These are phyloP conservation scores for Diaporthe sp. DNA, from an alignment of 2,329 filamentous ascomycete species.

Conservation along the genomic window DNA sequence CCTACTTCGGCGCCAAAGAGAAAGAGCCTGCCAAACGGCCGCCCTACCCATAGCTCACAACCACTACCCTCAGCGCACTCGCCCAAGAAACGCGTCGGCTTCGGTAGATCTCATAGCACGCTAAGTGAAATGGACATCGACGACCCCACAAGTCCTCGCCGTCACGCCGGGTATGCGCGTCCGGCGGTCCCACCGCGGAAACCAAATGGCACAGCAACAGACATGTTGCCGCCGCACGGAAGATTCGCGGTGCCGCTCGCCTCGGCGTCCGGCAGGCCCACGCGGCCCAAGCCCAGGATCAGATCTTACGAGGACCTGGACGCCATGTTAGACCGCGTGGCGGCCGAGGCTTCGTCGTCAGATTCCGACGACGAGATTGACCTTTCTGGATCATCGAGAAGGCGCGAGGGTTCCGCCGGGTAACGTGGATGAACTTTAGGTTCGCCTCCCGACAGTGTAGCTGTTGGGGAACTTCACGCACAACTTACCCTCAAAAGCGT, in stretches of 20 bases:
- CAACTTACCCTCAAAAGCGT: neutral
- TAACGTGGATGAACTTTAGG: neutral
- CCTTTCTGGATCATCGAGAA: constrained; percentile 51
- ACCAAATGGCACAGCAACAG: constrained; percentile 49
- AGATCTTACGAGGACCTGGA: constrained; percentile 66
- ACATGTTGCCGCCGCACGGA: constrained; percentile 43
- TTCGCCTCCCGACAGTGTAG: neutral
- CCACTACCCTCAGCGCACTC: constrained; percentile 43
- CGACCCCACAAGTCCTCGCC: constrained; percentile 48
- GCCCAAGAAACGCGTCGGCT: constrained; percentile 57
- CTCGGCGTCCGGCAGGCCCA: constrained; percentile 55
- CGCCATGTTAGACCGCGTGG: constrained; percentile 65
- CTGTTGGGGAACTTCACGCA: neutral
- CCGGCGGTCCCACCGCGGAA: constrained; percentile 52
- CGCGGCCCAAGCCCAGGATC: constrained; percentile 54
- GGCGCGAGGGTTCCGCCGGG: constrained; percentile 34
- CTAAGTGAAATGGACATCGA: constrained; percentile 61
- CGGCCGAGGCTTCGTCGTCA: constrained; percentile 61
- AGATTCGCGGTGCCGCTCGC: constrained; percentile 59
- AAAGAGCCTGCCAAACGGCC: constrained; percentile 62
- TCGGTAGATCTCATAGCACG: constrained; percentile 56
- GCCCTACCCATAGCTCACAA: constrained; percentile 46
- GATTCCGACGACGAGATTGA: constrained; percentile 69
- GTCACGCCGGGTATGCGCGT: constrained; percentile 38
- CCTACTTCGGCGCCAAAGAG: constrained; percentile 59